Percentiles rank a stretch among this genome's conserved stretches.
phyloP scores from a whole-genome alignment of 352 stramenopile species.

The Blastocystis sp. region DNA sequence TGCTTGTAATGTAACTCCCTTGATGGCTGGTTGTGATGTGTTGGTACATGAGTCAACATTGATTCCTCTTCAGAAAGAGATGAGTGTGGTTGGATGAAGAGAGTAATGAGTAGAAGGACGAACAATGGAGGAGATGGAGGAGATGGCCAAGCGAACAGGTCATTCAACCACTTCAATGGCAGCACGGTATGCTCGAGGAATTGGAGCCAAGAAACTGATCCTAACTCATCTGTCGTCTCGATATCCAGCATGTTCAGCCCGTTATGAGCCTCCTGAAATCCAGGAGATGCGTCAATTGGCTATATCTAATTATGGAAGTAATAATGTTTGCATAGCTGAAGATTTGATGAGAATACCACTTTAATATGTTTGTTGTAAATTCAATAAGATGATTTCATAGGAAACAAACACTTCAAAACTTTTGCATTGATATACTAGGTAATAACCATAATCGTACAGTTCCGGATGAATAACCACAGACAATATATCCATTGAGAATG shows the following conservation, averaged over 20 bases:
- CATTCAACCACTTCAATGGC: constrained; percentile 79
- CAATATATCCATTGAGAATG: background rate
- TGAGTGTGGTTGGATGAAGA: background rate
- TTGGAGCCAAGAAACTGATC: constrained; percentile 73
- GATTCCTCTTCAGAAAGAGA: background rate
- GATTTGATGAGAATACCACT: background rate
- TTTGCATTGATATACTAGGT: background rate
- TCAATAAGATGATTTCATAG: background rate
- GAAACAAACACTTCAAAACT: background rate
- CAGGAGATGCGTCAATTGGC: background rate
- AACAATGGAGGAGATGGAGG: constrained; percentile 66
- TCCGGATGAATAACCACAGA: constrained; percentile 21
- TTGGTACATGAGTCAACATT: constrained; percentile 60
- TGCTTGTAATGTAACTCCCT: background rate
- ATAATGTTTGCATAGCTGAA: background rate
- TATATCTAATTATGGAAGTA: background rate
- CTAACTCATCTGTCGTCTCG: constrained; percentile 78
- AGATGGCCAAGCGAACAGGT: constrained; percentile 71
- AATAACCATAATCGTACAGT: background rate
- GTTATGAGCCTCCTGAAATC: constrained; percentile 8
- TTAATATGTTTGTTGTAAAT: constrained; percentile 4
- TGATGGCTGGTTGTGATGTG: constrained; percentile 26
- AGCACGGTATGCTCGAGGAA: constrained; percentile 70
- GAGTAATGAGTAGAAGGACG: background rate
- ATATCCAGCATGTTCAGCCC: constrained; percentile 61